phyloP scores from a whole-genome alignment of 2,329 filamentous ascomycete genomes.

The Colletotrichum liaoningense region DNA sequence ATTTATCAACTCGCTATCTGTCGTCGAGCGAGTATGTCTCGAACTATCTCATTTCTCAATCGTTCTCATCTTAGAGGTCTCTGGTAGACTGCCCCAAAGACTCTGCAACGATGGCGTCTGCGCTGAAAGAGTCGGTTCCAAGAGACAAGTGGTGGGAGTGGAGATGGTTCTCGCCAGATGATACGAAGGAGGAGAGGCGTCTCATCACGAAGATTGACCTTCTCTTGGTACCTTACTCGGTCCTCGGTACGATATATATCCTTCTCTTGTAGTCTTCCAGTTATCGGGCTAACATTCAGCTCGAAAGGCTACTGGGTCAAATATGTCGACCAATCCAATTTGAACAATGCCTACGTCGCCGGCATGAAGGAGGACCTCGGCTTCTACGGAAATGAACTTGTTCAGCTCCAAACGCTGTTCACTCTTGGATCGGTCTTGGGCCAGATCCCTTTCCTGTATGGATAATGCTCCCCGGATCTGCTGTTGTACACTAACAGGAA shows the following conservation, averaged over 20 bases:
- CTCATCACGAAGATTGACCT: constrained; percentile 62
- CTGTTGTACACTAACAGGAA: too few species aligned
- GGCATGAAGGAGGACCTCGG: constrained; percentile 64
- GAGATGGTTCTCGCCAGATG: constrained; percentile 61
- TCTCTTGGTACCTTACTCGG: constrained; percentile 52
- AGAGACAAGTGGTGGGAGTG: constrained; percentile 48
- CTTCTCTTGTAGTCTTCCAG: too few species aligned
- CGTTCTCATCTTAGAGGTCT: neutral
- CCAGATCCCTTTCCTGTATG: constrained; percentile 58
- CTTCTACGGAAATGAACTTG: constrained; percentile 64
- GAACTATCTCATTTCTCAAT: too few species aligned
- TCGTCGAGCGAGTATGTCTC: neutral
- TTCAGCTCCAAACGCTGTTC: constrained; percentile 66
- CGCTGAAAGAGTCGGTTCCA: neutral
- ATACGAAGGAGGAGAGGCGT: constrained; percentile 46
- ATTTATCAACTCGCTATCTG: neutral
- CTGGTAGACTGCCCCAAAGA: neutral
- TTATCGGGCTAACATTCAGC: constrained; percentile 28
- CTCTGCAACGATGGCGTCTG: neutral
- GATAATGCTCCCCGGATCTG: neutral
- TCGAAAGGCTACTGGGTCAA: constrained; percentile 41
- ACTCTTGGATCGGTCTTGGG: constrained; percentile 59
- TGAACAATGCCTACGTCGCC: constrained; percentile 65
- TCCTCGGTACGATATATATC: constrained; percentile 28
- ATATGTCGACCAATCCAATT: constrained; percentile 42